Percentiles rank a stretch among this genome's conserved stretches.
phyloP scores from a whole-genome alignment of 257 asterid genomes.

The Hygrophila difformis region DNA sequence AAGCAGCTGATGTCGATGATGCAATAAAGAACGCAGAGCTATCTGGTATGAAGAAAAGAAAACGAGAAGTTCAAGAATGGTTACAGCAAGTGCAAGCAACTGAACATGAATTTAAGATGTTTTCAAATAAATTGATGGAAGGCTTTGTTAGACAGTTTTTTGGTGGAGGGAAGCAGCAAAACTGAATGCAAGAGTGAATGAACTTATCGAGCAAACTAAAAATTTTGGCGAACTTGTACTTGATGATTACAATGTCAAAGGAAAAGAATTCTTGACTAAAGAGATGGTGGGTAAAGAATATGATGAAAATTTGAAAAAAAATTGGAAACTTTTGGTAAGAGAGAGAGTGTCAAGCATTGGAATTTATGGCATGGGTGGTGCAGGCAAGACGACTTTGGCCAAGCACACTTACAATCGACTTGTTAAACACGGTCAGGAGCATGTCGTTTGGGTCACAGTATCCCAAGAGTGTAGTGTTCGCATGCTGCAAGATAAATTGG shows the following conservation, averaged over 20 bases:
- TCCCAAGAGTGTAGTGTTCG: neutral
- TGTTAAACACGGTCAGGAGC: neutral
- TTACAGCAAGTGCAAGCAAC: neutral
- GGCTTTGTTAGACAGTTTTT: neutral
- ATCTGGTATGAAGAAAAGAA: neutral
- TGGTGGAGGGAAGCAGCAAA: neutral
- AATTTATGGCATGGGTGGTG: conserved; percentile 19
- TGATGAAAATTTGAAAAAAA: conserved; percentile 7
- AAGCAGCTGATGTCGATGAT: neutral
- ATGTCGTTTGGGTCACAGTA: conserved; percentile 4
- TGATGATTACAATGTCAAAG: neutral
- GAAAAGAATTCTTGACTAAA: conserved; percentile 4
- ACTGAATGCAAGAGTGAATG: neutral
- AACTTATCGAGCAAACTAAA: conserved; percentile 2
- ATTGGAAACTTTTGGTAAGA: conserved; percentile 4
- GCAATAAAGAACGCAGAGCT: neutral
- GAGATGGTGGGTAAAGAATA: conserved; percentile 10
- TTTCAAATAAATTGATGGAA: neutral
- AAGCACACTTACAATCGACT: conserved; percentile 5
- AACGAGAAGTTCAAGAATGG: conserved; percentile 3
- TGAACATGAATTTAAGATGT: neutral
- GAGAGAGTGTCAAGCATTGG: conserved; percentile 11
- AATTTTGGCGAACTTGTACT: neutral
- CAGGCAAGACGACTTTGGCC: conserved; percentile 17
- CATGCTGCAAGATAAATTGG: neutral